These are phyloP conservation scores for Candida yuanshanica DNA, from an alignment of 805 yeast genomes.

Conservation along the genomic window DNA sequence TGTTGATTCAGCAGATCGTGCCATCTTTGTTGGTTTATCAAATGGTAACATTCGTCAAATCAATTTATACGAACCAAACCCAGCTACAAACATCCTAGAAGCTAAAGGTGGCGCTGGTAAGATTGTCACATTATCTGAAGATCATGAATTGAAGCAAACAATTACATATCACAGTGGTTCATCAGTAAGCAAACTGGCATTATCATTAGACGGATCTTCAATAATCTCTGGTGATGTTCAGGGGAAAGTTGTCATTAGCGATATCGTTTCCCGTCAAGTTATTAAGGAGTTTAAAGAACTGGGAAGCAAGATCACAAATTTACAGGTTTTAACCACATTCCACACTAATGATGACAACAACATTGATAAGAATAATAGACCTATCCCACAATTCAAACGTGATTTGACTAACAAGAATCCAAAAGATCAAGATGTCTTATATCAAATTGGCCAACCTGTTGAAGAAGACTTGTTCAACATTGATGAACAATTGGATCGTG, in stretches of 20 bases:
- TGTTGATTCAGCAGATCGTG: conserved; percentile 75
- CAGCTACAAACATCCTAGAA: conserved; percentile 22
- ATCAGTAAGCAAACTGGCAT: conserved; percentile 44
- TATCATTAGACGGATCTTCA: conserved; percentile 71
- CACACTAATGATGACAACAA: conserved; percentile 5
- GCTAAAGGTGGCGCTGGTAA: conserved; percentile 26
- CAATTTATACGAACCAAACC: conserved; percentile 38
- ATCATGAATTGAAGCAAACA: conserved; percentile 42
- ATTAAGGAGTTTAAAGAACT: conserved; percentile 44
- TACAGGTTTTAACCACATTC: conserved; percentile 13
- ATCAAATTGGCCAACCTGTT: conserved; percentile 24
- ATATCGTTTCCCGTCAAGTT: conserved; percentile 64
- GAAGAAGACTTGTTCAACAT: conserved; percentile 32
- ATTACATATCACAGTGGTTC: conserved; percentile 44
- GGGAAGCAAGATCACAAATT: conserved; percentile 13
- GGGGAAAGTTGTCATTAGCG: conserved; percentile 69
- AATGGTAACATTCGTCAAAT: conserved; percentile 58
- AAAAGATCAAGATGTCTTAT: conserved; percentile 38
- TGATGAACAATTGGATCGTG: conserved; percentile 42
- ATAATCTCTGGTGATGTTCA: conserved; percentile 64
- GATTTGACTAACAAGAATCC: conserved; percentile 39
- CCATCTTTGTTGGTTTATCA: conserved; percentile 60
- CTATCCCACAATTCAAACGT: conserved; percentile 64
- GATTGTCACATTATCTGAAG: conserved; percentile 34
- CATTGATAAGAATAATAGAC: conserved; percentile 21